Conservation (phyloP, 2,329 filamentous ascomycete species). For the Fusarium algeriense region DNA sequence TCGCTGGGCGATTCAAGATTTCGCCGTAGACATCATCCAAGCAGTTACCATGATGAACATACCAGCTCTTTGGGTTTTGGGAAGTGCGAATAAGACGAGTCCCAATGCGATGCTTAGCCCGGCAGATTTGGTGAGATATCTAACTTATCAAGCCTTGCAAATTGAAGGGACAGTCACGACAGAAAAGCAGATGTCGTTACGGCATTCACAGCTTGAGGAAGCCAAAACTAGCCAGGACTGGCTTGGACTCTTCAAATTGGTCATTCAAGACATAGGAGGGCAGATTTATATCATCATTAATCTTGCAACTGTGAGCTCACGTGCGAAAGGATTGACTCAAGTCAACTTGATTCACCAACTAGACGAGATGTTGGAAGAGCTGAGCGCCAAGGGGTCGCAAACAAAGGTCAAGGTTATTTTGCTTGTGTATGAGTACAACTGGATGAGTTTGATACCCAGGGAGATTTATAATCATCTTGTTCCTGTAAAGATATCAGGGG, state of each 20-base stretch:
- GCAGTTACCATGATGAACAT: rapidly evolving
- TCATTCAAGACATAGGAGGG: not conserved
- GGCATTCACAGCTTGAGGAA: not conserved
- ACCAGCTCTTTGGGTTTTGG: constrained; percentile 9
- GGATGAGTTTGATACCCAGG: not conserved
- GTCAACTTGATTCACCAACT: not conserved
- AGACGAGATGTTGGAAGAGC: rapidly evolving
- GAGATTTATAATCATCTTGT: not conserved
- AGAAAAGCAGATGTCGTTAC: constrained; percentile 11
- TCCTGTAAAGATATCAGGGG: not conserved
- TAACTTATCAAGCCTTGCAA: constrained; percentile 5
- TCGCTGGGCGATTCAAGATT: not conserved
- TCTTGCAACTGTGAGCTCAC: not conserved
- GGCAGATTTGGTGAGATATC: not conserved
- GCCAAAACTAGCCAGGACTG: not conserved
- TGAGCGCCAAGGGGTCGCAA: rapidly evolving
- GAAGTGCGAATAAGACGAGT: not conserved
- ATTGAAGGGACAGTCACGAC: not conserved
- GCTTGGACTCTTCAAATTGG: not conserved
- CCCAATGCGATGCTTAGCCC: not conserved
- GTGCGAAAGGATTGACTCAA: not conserved
- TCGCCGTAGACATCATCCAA: constrained; percentile 2
- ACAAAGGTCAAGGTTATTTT: not conserved
- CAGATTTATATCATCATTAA: constrained; percentile 20
- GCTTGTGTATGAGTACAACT: not conserved